Evolutionary conservation across 441 rosid genomes (phyloP).

Genomic region (Croton laevigatus): DNA sequence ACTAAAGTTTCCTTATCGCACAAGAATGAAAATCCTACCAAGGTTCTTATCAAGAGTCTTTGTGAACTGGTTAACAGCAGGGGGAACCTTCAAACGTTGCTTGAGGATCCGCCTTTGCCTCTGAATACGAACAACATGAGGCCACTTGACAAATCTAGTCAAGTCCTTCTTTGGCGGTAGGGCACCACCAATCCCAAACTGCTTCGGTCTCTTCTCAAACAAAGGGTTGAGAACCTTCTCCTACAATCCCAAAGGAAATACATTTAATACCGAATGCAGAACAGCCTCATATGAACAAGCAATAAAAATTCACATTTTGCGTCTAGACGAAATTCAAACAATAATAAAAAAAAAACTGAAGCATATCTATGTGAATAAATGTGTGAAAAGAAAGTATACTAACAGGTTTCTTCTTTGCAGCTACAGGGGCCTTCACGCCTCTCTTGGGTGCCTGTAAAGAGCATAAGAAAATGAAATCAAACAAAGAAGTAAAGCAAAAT

Average conservation of each 20-base stretch:
- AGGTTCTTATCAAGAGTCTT: slow-evolving; percentile 91
- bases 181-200: slow-evolving; percentile 4
- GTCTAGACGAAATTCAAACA: not conserved
- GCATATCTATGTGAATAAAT: not conserved
- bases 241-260: slow-evolving; percentile 24
- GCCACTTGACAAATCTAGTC: slow-evolving; percentile 6
- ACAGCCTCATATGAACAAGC: not conserved
- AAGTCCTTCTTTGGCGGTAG: slow-evolving; percentile 3
- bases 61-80: slow-evolving; percentile 72
- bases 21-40: slow-evolving; percentile 33
- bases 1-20: not conserved
- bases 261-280: not conserved
- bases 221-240: slow-evolving; percentile 72
- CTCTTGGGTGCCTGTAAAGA: not conserved
- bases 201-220: not conserved
- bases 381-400: not conserved
- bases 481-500: not conserved
- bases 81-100: slow-evolving; percentile 1
- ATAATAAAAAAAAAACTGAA: not conserved
- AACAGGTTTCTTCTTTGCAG: not conserved
- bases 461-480: not conserved
- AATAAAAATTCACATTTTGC: no score
- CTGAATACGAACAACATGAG: slow-evolving; percentile 5
- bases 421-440: not conserved
- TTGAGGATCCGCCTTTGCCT: not conserved